Percentiles rank a stretch among this genome's conserved stretches.
Evolutionary conservation across 257 asterid genomes (phyloP).

Genomic region (Penstemon eatonii): DNA sequence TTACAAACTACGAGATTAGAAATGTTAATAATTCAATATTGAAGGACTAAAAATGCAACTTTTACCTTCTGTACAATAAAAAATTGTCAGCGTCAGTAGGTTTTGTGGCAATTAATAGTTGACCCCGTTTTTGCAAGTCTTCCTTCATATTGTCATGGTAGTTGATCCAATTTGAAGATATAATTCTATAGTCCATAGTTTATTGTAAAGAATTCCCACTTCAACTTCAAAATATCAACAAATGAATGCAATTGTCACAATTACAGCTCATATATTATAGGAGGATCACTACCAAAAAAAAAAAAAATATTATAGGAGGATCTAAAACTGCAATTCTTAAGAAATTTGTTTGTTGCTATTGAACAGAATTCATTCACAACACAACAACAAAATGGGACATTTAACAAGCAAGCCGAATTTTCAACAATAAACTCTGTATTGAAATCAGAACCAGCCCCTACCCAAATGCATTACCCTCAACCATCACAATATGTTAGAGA

Average conservation of each 20-base stretch:
- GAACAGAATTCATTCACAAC: slow-evolving; percentile 50
- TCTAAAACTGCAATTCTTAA: background rate
- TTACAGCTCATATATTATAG: background rate
- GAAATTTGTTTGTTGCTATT: slow-evolving; percentile 3
- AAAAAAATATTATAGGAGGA: background rate
- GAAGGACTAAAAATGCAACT: too few relatives aligned
- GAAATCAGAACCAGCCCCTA: slow-evolving; percentile 39
- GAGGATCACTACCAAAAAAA: too few relatives aligned
- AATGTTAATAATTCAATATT: too few relatives aligned
- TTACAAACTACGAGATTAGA: too few relatives aligned
- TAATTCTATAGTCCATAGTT: too few relatives aligned
- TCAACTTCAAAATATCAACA: background rate
- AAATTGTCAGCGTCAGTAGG: too few relatives aligned
- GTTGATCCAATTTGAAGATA: too few relatives aligned
- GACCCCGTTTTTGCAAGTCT: background rate
- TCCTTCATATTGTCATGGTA: background rate
- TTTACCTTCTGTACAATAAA: too few relatives aligned
- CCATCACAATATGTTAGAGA: slow-evolving; percentile 44
- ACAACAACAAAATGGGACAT: slow-evolving; percentile 38
- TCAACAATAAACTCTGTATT: slow-evolving; percentile 24
- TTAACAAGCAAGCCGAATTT: slow-evolving; percentile 35
- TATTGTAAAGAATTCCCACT: too few relatives aligned
- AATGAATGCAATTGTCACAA: background rate
- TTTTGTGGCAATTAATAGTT: background rate
- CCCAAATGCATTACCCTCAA: background rate